Evolutionary conservation across 2,329 filamentous ascomycete species (phyloP).

Genomic region (Endothia cerciana): DNA sequence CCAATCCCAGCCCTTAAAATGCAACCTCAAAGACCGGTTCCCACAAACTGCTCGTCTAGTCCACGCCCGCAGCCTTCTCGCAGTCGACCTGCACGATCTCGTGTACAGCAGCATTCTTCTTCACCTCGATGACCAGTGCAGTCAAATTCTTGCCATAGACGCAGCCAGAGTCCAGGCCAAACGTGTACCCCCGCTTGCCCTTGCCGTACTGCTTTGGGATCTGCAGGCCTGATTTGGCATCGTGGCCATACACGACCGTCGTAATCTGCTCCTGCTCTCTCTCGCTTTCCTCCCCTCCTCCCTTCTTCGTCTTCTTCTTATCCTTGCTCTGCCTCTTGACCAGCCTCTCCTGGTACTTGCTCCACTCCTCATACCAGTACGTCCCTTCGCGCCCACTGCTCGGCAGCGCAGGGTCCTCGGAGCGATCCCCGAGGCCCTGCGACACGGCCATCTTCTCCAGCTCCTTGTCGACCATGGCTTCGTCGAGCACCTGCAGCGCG

Average conservation of each 20-base stretch:
- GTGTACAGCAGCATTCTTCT: slow-evolving; percentile 40
- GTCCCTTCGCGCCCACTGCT: slow-evolving; percentile 55
- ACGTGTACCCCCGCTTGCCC: slow-evolving; percentile 59
- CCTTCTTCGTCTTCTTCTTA: slow-evolving; percentile 56
- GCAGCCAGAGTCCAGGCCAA: slow-evolving; percentile 86
- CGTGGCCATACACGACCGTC: slow-evolving; percentile 87
- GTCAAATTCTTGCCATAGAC: slow-evolving; percentile 75
- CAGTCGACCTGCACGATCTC: slow-evolving; percentile 49
- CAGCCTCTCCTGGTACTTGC: slow-evolving; percentile 49
- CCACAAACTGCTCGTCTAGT: background rate
- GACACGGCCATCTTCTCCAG: slow-evolving; percentile 29
- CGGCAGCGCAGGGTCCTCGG: slow-evolving; percentile 37
- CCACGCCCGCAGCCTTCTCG: slow-evolving; percentile 22
- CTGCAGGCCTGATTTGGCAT: slow-evolving; percentile 72
- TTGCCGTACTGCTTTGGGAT: slow-evolving; percentile 26
- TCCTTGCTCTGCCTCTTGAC: slow-evolving; percentile 31
- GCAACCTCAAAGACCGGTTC: background rate
- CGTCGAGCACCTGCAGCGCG: slow-evolving; percentile 28
- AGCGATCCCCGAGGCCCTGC: slow-evolving; percentile 25
- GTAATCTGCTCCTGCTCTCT: slow-evolving; percentile 44
- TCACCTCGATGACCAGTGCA: slow-evolving; percentile 72
- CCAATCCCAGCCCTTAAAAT: background rate
- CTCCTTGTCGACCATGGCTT: slow-evolving; percentile 30
- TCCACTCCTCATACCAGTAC: slow-evolving; percentile 70
- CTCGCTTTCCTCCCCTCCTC: slow-evolving; percentile 44